phyloP scores from a whole-genome alignment of 2,329 filamentous ascomycete species.

The Aspergillus udagawae region DNA sequence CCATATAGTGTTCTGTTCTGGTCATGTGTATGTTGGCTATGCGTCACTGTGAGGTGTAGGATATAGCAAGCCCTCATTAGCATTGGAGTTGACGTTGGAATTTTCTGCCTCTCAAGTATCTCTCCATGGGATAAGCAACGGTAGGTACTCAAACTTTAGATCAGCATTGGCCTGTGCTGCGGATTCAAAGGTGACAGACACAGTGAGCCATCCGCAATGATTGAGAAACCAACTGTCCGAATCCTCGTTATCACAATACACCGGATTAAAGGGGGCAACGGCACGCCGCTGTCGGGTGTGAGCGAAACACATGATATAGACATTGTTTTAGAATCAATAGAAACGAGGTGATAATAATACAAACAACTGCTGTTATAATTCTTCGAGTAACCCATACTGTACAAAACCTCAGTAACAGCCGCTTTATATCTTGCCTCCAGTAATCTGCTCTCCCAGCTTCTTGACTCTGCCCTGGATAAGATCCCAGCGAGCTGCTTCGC shows the following conservation, averaged over 20 bases:
- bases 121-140: too few species aligned
- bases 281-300: background rate
- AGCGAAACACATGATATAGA: background rate
- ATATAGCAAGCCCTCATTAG: background rate
- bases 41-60: background rate
- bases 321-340: slow-evolving; percentile 2
- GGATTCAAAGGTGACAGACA: too few species aligned
- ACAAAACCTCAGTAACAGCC: slow-evolving; percentile 15
- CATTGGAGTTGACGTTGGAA: background rate
- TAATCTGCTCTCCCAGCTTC: slow-evolving; percentile 63
- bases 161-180: too few species aligned
- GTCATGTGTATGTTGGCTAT: background rate
- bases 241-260: background rate
- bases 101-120: too few species aligned
- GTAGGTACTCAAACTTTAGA: too few species aligned
- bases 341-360: slow-evolving; percentile 8
- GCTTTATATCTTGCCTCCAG: slow-evolving; percentile 58
- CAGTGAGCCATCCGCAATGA: background rate
- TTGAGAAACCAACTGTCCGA: background rate
- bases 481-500: slow-evolving; percentile 33
- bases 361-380: slow-evolving; percentile 3
- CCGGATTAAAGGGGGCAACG: background rate
- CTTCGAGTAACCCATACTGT: slow-evolving; percentile 14
- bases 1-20: background rate
- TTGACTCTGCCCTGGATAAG: slow-evolving; percentile 56